Evolutionary conservation across 2,329 filamentous ascomycete species (phyloP).

Genomic region (Diplocarpon rosae): DNA sequence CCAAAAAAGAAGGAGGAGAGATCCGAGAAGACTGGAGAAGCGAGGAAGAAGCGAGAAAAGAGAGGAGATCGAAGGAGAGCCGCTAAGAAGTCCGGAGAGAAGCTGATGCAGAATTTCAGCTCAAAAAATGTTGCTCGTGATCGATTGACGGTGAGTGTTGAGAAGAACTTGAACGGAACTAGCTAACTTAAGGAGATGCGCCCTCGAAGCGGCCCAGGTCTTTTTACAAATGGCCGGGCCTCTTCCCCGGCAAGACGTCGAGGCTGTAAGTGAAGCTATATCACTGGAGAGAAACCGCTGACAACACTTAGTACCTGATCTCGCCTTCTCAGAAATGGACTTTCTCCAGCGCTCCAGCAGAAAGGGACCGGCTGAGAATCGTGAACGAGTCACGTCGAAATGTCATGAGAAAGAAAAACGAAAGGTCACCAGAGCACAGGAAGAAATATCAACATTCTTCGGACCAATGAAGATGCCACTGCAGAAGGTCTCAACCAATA

Average conservation of each 20-base stretch:
- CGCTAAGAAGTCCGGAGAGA: conserved; percentile 26
- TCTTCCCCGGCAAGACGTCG: conserved; percentile 27
- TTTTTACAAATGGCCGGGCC: conserved; percentile 36
- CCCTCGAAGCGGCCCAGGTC: conserved; percentile 30
- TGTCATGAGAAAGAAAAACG: conserved; percentile 20
- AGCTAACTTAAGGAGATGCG: conserved; percentile 26
- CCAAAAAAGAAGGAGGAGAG: conserved; percentile 28
- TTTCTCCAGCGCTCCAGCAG: conserved; percentile 30
- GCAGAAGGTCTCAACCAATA: conserved; percentile 7
- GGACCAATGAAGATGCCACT: conserved; percentile 14
- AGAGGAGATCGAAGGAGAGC: conserved; percentile 14
- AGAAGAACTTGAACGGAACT: not conserved
- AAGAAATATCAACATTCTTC: conserved; percentile 25
- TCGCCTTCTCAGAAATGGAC: conserved; percentile 41
- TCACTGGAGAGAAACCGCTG: not conserved
- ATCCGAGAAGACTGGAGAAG: conserved; percentile 10
- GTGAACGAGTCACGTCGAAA: conserved; percentile 23
- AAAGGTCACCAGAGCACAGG: conserved; percentile 12
- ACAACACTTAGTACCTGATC: conserved; percentile 35
- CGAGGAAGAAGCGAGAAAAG: conserved; percentile 11
- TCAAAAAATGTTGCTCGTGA: conserved; percentile 41
- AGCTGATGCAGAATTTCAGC: conserved; percentile 44
- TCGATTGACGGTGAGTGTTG: conserved; percentile 39
- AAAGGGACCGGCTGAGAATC: conserved; percentile 13
- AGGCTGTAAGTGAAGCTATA: conserved; percentile 28